Base-by-base conservation (phyloP, 805 yeast species). In the Metschnikowia proteae region DNA sequence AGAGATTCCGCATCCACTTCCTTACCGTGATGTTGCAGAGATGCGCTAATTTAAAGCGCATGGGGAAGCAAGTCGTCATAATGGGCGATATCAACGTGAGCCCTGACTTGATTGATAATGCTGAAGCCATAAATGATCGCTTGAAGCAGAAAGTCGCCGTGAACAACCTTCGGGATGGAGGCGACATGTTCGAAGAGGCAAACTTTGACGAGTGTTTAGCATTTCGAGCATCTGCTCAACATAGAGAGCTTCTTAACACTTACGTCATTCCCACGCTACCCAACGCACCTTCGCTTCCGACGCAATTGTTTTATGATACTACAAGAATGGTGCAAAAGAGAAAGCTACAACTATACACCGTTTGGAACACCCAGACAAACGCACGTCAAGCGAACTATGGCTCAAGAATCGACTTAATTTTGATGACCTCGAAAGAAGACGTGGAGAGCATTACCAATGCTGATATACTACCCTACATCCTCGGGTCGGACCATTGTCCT, bases 401-500 rank as follows among this genome's bases (percentile, higher is more conserved):
- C 0, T 86, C 97, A 1, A 72, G 99, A 46, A 84, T 92, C 25
- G 99, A 92, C 63, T 76, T 84, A 55, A 82, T 92, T 5, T 63
- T 90, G 5, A 65, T 78, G 0, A 76, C 85, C 26, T 48, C 57
- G 10, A 52, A 66, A 6, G 56, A 54, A 0, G 52, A 85, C 41
- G 57, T 67, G 3, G 47, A 60, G 0, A 35, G 47, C 6, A 61
- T 77, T 1, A 52, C 60, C 3, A 64, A 73, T 38, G 75, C 81
- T 0, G 77, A 77, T 52, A 86, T 87, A n/a, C 76, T 86, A 77
- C 84, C 89, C 0, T 74, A 74, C 38, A 58, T 91, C 1, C 70
- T 78, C 62, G 99, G 99, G 0, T 88, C 97, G 0, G 99, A 92
- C 63, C 99, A 92, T 66, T 92, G 98, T 64, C 99, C 99, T 0